Conservation (phyloP, 2,329 filamentous ascomycete species). For the Aspergillus fischeri region DNA sequence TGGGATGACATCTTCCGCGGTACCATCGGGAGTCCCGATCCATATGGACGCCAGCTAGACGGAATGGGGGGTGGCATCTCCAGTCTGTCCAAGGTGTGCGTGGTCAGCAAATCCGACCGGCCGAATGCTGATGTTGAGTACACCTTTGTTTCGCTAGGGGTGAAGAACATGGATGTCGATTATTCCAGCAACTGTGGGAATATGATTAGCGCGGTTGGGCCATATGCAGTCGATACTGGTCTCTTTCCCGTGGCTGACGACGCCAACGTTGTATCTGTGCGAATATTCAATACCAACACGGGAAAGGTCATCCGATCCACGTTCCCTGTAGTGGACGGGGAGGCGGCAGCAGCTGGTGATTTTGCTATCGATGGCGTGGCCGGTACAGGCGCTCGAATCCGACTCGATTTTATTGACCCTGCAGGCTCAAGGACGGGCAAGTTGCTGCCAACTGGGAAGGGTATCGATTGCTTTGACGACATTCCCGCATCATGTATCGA, state of each 20-base stretch:
- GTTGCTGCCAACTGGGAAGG: slow-evolving; percentile 57
- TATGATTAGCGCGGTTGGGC: slow-evolving; percentile 64
- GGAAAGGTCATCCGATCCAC: slow-evolving; percentile 57
- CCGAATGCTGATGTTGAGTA: slow-evolving; percentile 60
- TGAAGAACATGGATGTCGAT: slow-evolving; percentile 59
- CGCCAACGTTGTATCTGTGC: slow-evolving; percentile 39
- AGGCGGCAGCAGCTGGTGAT: slow-evolving; percentile 49
- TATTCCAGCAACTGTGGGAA: slow-evolving; percentile 72
- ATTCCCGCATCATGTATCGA: slow-evolving; percentile 57
- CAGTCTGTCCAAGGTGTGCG: slow-evolving; percentile 66
- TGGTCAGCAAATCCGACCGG: slow-evolving; percentile 53
- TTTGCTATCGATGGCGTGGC: slow-evolving; percentile 63
- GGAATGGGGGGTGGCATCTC: slow-evolving; percentile 68
- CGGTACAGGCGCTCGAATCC: slow-evolving; percentile 54
- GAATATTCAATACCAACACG: slow-evolving; percentile 69
- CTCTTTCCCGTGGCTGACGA: slow-evolving; percentile 32
- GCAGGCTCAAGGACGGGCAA: slow-evolving; percentile 61
- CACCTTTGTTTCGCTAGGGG: slow-evolving; percentile 66
- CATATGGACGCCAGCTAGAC: slow-evolving; percentile 64
- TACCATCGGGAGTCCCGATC: slow-evolving; percentile 63
- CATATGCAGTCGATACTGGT: slow-evolving; percentile 57
- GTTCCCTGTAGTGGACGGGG: slow-evolving; percentile 50
- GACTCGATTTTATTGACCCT: slow-evolving; percentile 59
- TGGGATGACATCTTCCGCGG: slow-evolving; percentile 56
- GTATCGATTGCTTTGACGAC: slow-evolving; percentile 49